These are phyloP conservation scores for Aspergillus uvarum DNA, from an alignment of 2,329 filamentous ascomycete species.

Conservation along the genomic window DNA sequence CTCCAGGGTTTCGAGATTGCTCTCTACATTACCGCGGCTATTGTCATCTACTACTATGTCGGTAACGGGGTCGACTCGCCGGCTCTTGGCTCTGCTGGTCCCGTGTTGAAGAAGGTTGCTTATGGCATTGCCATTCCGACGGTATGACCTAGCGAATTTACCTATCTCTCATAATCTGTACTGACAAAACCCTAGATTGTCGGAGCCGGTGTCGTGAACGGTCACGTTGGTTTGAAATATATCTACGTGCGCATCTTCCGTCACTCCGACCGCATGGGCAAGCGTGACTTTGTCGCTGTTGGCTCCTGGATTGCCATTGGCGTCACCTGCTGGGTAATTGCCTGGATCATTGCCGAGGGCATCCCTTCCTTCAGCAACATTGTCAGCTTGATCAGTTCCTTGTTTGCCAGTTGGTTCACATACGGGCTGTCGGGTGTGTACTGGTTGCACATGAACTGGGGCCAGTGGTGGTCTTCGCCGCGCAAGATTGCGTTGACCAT, in stretches of 20 bases:
- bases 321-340: slow-evolving; percentile 56
- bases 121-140: slow-evolving; percentile 69
- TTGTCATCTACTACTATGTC: slow-evolving; percentile 68
- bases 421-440: slow-evolving; percentile 36
- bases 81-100: slow-evolving; percentile 62
- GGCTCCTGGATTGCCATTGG: slow-evolving; percentile 62
- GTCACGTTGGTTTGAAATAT: slow-evolving; percentile 64
- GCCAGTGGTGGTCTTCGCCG: slow-evolving; percentile 41
- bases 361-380: slow-evolving; percentile 69
- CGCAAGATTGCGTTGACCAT: slow-evolving; percentile 47
- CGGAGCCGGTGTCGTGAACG: slow-evolving; percentile 69
- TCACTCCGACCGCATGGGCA: slow-evolving; percentile 54
- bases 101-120: slow-evolving; percentile 60
- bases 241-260: slow-evolving; percentile 64
- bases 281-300: slow-evolving; percentile 51
- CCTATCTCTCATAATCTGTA: background rate
- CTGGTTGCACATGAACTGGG: slow-evolving; percentile 51
- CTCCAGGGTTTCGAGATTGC: slow-evolving; percentile 59
- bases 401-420: slow-evolving; percentile 67
- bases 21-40: slow-evolving; percentile 65
- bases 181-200: slow-evolving; percentile 49
- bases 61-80: slow-evolving; percentile 63
- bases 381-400: slow-evolving; percentile 60
- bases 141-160: slow-evolving; percentile 19
- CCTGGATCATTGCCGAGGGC: slow-evolving; percentile 67